Base-by-base conservation (phyloP, 2,329 filamentous ascomycete genomes). In the Aspergillus novofumigatus region DNA sequence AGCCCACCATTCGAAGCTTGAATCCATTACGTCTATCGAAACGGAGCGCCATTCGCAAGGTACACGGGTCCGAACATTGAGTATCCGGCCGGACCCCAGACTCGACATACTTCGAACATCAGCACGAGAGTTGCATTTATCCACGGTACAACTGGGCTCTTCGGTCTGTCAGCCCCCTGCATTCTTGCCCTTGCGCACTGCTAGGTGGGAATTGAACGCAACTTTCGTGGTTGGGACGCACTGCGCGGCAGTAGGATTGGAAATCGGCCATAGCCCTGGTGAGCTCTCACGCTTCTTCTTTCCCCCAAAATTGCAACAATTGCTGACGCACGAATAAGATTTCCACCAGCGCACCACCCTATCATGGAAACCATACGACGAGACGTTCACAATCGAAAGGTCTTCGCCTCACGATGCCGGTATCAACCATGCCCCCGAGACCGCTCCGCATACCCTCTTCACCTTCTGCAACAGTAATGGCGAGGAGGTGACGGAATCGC, bases 371-470 rank as follows among this genome's bases (percentile, higher is more conserved):
- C 70, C 74, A 4, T 25, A 52, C 3, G 66, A 59, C 3, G 79
- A 81, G 56, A 74, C 68, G 9, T 73, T 81, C 28, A 68, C 63
- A 1, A 72, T 81, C 26, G 69, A 78, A 50, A 68, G 76, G 35
- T 69, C 71, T 57, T 20, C 42, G 49, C 9, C 57, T 51, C 35
- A 53, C 6, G 65, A 75, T 23, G 26, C 59, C 0, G 67, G 70
- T 10, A 70, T 79, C 17, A 70, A 75, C 32, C 77, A 77, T 26
- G 62, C 62, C 3, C 44, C 60, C 0, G 69, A 75, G 48, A 61
- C 62, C 41, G 78, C 77, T 0, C 77, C 80, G 0, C 79, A 81
- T 54, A 82, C 80, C 0, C 70, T 82, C 0, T 81, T 82, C 62
- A 74, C 71, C 1, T 61, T 48, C n/a, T 26, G 51, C 8, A 59